Percentiles rank a stretch among this genome's conserved stretches.
phyloP scores from a whole-genome alignment of 2,329 filamentous ascomycete species.

The Sclerotiophoma versabilis region DNA sequence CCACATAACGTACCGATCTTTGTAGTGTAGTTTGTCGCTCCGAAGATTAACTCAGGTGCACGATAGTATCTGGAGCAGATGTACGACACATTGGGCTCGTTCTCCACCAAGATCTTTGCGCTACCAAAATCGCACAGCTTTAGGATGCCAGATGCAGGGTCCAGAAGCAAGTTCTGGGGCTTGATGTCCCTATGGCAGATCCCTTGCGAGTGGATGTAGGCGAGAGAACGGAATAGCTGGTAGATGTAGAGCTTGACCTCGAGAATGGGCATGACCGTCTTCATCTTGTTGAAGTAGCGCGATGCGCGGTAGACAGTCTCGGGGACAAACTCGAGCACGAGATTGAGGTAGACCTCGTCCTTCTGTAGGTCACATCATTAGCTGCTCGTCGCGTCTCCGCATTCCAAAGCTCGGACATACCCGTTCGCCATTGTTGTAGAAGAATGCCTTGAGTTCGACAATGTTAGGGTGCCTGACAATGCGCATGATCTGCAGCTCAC shows the following conservation, averaged over 20 bases:
- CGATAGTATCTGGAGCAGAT: conserved; percentile 99
- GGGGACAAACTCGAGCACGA: conserved; percentile 97
- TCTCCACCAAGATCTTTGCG: conserved; percentile 97
- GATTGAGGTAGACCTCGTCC: conserved; percentile 98
- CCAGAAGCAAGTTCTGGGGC: conserved; percentile 94
- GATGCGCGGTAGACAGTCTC: conserved; percentile 98
- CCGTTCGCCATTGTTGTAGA: conserved; percentile 98
- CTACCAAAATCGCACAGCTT: conserved; percentile 99
- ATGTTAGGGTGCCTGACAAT: conserved; percentile 99
- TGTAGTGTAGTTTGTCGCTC: conserved; percentile 98
- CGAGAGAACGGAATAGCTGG: conserved; percentile 96
- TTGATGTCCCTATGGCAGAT: conserved; percentile 99
- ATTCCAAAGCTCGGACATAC: conserved; percentile 62
- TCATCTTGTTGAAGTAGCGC: conserved; percentile 99
- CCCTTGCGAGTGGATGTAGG: conserved; percentile 98
- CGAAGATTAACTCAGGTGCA: conserved; percentile 96
- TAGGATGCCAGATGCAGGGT: conserved; percentile 87
- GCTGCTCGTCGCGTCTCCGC: conserved; percentile 28
- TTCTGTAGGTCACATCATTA: conserved; percentile 56
- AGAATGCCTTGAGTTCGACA: conserved; percentile 98
- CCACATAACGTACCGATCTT: conserved; percentile 83
- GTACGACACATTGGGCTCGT: conserved; percentile 99
- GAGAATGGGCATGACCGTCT: conserved; percentile 98
- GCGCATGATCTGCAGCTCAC: conserved; percentile 99
- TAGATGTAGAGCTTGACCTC: conserved; percentile 99